A percentile compares a stretch with the other conserved stretches of the same genome.
Conservation (phyloP, 1,284 basidiomycete species). For the Cronartium quercuum region DNA sequence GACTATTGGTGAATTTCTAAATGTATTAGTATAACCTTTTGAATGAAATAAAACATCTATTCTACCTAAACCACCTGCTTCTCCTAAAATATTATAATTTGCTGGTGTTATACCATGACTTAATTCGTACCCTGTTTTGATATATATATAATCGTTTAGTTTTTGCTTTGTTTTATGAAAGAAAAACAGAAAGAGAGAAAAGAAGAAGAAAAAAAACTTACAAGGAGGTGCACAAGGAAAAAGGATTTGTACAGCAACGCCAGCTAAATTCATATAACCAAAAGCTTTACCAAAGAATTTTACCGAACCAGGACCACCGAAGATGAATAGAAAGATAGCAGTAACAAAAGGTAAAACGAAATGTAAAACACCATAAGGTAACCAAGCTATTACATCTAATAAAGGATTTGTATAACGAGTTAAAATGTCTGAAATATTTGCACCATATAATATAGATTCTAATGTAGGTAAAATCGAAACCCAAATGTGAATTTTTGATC, state of each 20-base stretch:
- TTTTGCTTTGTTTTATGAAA: neutral
- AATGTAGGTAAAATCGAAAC: slow-evolving; percentile 88
- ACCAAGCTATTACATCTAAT: slow-evolving; percentile 87
- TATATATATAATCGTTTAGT: neutral
- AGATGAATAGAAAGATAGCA: slow-evolving; percentile 68
- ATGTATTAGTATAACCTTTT: slow-evolving; percentile 72
- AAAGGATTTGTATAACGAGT: slow-evolving; percentile 86
- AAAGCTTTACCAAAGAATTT: slow-evolving; percentile 83
- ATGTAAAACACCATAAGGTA: slow-evolving; percentile 90
- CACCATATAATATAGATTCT: slow-evolving; percentile 89
- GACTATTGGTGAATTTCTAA: slow-evolving; percentile 81
- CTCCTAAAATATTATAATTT: slow-evolving; percentile 82
- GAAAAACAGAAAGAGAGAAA: neutral
- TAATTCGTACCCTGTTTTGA: slow-evolving; percentile 78
- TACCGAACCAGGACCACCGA: slow-evolving; percentile 62
- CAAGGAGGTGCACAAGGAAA: slow-evolving; percentile 87
- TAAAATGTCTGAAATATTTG: slow-evolving; percentile 92
- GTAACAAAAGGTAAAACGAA: slow-evolving; percentile 77
- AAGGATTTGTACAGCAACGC: slow-evolving; percentile 80
- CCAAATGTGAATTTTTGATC: slow-evolving; percentile 79
- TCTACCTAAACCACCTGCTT: slow-evolving; percentile 82
- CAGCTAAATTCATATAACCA: slow-evolving; percentile 86
- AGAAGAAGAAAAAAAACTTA: slow-evolving; percentile 47
- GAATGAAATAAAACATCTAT: slow-evolving; percentile 83
- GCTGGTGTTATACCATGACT: slow-evolving; percentile 94